Evolutionary conservation across 805 yeast genomes (phyloP).

Genomic region (Candida nemodendra): DNA sequence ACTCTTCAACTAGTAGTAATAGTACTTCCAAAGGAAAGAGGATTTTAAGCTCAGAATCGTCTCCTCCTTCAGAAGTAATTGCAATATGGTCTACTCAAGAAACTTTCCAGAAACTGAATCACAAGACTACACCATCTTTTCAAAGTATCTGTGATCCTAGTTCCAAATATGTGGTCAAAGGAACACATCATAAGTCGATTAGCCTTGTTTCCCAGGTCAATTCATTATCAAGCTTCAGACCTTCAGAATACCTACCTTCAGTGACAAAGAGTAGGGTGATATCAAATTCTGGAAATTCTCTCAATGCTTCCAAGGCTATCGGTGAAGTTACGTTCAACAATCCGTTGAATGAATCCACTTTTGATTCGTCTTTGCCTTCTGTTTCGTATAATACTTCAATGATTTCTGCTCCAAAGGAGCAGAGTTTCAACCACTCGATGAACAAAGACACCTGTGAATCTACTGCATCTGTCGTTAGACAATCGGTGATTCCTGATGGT

Average conservation of each 20-base stretch:
- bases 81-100: conserved; percentile 37
- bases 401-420: background rate
- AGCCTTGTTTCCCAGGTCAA: conserved; percentile 17
- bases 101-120: conserved; percentile 19
- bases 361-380: conserved; percentile 7
- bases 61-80: conserved; percentile 28
- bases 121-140: conserved; percentile 19
- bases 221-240: conserved; percentile 2
- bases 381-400: conserved; percentile 2
- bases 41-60: conserved; percentile 24
- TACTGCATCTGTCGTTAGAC: background rate
- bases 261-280: conserved; percentile 1
- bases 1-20: conserved; percentile 2
- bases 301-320: conserved; percentile 1
- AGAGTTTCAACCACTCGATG: background rate
- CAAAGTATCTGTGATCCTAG: conserved; percentile 30
- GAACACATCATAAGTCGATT: conserved; percentile 23
- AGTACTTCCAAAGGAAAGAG: conserved; percentile 8
- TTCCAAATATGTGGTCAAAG: conserved; percentile 17
- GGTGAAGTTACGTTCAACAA: conserved; percentile 18
- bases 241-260: conserved; percentile 4
- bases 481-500: background rate
- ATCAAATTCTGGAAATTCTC: conserved; percentile 1
- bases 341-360: conserved; percentile 23
- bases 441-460: background rate